Evolutionary conservation across 2,329 filamentous ascomycete genomes (phyloP).

Genomic region (Ceratocystis lukuohia): DNA sequence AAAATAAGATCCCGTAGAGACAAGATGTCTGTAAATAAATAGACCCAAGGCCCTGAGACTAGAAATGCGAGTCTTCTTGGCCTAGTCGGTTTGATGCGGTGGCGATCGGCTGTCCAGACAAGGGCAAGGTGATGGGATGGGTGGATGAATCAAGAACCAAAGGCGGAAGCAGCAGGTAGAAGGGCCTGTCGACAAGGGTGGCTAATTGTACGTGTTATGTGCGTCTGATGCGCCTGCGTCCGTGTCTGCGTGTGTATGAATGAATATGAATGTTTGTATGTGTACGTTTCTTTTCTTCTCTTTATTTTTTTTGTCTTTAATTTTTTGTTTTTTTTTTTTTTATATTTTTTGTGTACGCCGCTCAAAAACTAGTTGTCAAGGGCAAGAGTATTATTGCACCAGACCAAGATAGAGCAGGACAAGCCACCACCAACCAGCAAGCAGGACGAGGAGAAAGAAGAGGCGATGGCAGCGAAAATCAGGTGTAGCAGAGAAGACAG

Average conservation of each 20-base stretch:
- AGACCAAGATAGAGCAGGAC: background rate
- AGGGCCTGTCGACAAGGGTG: background rate
- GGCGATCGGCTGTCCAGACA: background rate
- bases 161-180: background rate
- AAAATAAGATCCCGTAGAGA: background rate
- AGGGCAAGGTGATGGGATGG: background rate
- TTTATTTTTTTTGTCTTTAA: background rate
- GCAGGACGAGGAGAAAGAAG: background rate
- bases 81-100: background rate
- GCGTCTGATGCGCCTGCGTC: background rate
- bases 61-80: background rate
- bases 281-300: background rate
- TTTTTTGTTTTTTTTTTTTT: background rate
- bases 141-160: background rate
- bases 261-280: background rate
- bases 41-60: background rate
- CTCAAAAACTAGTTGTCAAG: background rate
- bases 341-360: background rate
- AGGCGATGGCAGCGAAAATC: background rate
- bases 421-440: background rate
- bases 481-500: background rate
- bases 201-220: background rate
- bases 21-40: background rate
- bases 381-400: background rate
- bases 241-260: background rate